phyloP scores from a whole-genome alignment of 208 protist genomes.

The Zelonia costaricensis region DNA sequence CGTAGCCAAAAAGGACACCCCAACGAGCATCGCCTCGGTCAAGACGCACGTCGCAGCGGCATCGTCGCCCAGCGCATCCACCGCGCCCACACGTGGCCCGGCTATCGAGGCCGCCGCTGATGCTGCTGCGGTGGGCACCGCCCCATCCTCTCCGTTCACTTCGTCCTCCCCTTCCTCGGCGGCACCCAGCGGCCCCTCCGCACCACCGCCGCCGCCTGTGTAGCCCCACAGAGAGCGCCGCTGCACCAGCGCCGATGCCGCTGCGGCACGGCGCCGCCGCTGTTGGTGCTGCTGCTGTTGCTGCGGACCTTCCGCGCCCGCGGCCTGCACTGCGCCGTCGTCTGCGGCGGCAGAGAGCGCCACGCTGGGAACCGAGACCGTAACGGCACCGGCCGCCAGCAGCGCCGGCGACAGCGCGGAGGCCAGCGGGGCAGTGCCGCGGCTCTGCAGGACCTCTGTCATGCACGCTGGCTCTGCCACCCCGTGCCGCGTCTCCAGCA shows the following conservation, averaged over 20 bases:
- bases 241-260: not conserved
- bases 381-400: not conserved
- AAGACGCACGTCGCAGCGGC: conserved; percentile 10
- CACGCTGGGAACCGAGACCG: not conserved
- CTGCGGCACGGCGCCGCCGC: too few species aligned
- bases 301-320: too few species aligned
- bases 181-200: too few species aligned
- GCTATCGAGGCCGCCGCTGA: not conserved
- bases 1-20: conserved; percentile 18
- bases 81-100: not conserved
- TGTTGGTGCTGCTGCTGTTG: too few species aligned
- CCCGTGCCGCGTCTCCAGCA: conserved; percentile 1
- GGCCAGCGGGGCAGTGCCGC: not conserved
- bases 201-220: not conserved
- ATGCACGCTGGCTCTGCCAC: conserved; percentile 3
- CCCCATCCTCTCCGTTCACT: not conserved
- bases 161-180: too few species aligned
- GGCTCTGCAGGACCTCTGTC: conserved; percentile 19
- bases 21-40: conserved; percentile 23
- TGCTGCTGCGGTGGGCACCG: not conserved
- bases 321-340: not conserved
- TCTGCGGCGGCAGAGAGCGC: not conserved
- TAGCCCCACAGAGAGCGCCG: conserved; percentile 18
- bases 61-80: not conserved
- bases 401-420: too few species aligned